Conservation (phyloP, 768 basidiomycete genomes). For the Kwoniella shandongensis region DNA sequence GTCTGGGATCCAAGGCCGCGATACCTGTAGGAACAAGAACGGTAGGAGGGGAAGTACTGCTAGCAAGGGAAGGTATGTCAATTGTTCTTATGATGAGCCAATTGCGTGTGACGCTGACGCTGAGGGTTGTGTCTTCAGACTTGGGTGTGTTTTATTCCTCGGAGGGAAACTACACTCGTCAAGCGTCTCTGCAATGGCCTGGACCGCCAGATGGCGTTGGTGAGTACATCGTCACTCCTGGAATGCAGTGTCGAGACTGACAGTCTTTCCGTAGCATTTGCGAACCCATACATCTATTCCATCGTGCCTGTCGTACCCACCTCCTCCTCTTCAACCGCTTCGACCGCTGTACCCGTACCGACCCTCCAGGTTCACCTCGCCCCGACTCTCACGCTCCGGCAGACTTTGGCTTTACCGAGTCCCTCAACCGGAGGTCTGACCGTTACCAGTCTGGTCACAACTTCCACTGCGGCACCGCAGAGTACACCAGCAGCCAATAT, state of each 20-base stretch:
- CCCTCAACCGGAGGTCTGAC: slow-evolving; percentile 24
- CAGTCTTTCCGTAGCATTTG: slow-evolving; percentile 25
- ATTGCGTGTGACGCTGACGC: no score
- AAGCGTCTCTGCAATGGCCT: slow-evolving; percentile 42
- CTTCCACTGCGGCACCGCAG: slow-evolving; percentile 45
- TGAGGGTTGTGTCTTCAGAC: slow-evolving; percentile 25
- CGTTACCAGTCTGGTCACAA: slow-evolving; percentile 49
- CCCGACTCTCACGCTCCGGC: slow-evolving; percentile 35
- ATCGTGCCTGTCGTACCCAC: slow-evolving; percentile 28
- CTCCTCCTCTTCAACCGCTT: slow-evolving; percentile 13
- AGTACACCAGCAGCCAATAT: slow-evolving; percentile 60
- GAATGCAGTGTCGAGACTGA: background rate
- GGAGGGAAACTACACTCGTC: slow-evolving; percentile 42
- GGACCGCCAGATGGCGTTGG: slow-evolving; percentile 46
- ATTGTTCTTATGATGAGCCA: background rate
- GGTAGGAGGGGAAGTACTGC: slow-evolving; percentile 41
- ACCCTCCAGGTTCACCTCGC: slow-evolving; percentile 43
- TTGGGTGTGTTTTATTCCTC: slow-evolving; percentile 42
- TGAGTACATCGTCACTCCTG: slow-evolving; percentile 16
- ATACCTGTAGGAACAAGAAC: slow-evolving; percentile 40
- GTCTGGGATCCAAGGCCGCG: slow-evolving; percentile 41
- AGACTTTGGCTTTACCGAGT: slow-evolving; percentile 29
- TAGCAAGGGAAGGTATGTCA: slow-evolving; percentile 40
- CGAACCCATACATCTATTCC: slow-evolving; percentile 48
- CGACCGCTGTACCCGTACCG: slow-evolving; percentile 15